Evolutionary conservation across 371 early-diverging fungal species (phyloP).

Genomic region (Apophysomyces sp.): DNA sequence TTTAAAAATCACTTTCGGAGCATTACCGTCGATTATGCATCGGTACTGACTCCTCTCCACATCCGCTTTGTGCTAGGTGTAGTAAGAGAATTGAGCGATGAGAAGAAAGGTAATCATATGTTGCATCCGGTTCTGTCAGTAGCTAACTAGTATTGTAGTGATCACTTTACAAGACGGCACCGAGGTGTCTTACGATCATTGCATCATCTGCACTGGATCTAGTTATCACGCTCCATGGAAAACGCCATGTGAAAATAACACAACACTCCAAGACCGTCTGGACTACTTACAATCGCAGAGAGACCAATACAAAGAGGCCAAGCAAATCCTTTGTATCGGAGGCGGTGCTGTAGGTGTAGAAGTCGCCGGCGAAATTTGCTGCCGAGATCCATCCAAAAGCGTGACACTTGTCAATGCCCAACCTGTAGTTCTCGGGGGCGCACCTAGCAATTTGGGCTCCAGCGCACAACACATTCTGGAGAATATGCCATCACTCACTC

Average conservation of each 20-base stretch:
- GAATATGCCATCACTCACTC: conserved; percentile 1
- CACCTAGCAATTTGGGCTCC: conserved; percentile 19
- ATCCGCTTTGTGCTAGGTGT: conserved; percentile 26
- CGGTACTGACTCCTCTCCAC: conserved; percentile 3
- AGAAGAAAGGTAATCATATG: conserved; percentile 23
- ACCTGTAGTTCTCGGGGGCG: conserved; percentile 14
- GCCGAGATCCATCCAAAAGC: conserved; percentile 33
- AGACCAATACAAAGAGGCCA: conserved; percentile 26
- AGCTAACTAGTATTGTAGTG: neutral
- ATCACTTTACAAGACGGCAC: neutral
- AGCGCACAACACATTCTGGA: conserved; percentile 21
- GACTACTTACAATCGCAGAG: conserved; percentile 23
- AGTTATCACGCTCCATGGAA: conserved; percentile 40
- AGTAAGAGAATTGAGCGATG: conserved; percentile 14
- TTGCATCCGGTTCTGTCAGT: neutral
- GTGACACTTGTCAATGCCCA: conserved; percentile 41
- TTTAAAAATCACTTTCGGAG: conserved; percentile 23
- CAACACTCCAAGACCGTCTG: conserved; percentile 11
- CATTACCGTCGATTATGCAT: conserved; percentile 25
- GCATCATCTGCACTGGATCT: conserved; percentile 38
- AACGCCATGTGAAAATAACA: conserved; percentile 1
- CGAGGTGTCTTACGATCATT: conserved; percentile 18
- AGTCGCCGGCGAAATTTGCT: conserved; percentile 48
- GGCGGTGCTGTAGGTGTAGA: conserved; percentile 59
- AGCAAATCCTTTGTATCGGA: conserved; percentile 51